Percentiles rank a stretch among this genome's conserved stretches.
Evolutionary conservation across 805 yeast species (phyloP).

Genomic region (Candida nitratophila): DNA sequence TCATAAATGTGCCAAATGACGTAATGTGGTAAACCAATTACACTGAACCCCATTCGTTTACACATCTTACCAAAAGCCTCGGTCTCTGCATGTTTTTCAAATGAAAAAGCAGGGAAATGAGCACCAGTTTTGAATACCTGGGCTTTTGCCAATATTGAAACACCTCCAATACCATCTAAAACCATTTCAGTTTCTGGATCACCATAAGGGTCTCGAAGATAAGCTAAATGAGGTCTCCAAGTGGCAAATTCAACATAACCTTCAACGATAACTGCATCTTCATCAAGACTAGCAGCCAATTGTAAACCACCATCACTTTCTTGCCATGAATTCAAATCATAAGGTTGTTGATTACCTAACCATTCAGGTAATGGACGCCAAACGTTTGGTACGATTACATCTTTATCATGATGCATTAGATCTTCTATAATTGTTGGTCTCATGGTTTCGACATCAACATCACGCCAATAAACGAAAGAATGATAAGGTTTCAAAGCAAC

Average conservation of each 20-base stretch:
- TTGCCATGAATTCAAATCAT: conserved; percentile 81
- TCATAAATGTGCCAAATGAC: conserved; percentile 96
- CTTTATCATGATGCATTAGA: conserved; percentile 84
- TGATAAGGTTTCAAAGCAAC: conserved; percentile 88
- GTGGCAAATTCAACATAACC: conserved; percentile 97
- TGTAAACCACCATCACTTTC: conserved; percentile 78
- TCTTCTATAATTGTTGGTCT: conserved; percentile 85
- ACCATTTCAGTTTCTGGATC: conserved; percentile 91
- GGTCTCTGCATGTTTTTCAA: conserved; percentile 94
- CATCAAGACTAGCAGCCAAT: conserved; percentile 70
- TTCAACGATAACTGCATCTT: conserved; percentile 94
- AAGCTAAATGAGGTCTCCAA: conserved; percentile 96
- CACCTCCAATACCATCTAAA: conserved; percentile 96
- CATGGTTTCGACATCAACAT: conserved; percentile 91
- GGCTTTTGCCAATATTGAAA: conserved; percentile 84
- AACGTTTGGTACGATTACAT: conserved; percentile 90
- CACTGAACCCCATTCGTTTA: conserved; percentile 79
- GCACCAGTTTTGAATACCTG: conserved; percentile 81
- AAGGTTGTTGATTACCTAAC: conserved; percentile 80
- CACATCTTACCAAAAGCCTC: conserved; percentile 94
- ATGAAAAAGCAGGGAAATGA: conserved; percentile 95
- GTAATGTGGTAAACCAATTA: conserved; percentile 88
- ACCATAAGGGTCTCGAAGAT: conserved; percentile 90
- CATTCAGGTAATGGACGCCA: conserved; percentile 89
- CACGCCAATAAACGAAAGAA: conserved; percentile 96